Conservation (phyloP, 2,329 filamentous ascomycete genomes). For the Colletotrichum plurivorum region DNA sequence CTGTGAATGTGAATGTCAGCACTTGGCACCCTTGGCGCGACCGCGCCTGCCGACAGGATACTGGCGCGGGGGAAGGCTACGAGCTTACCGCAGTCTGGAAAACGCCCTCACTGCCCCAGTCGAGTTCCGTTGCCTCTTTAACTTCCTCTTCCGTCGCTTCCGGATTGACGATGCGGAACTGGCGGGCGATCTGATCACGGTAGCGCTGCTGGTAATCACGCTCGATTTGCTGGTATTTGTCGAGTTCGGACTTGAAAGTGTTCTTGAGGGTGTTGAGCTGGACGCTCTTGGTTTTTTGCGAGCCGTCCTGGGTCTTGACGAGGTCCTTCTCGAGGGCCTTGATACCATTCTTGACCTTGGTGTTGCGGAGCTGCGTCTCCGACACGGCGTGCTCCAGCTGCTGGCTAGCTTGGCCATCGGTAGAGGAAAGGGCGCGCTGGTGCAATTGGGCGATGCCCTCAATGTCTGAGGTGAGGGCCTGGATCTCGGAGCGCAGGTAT, state of each 20-base stretch:
- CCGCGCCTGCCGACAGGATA: background rate
- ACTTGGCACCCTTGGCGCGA: background rate
- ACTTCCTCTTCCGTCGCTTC: conserved; percentile 83
- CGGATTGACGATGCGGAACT: conserved; percentile 86
- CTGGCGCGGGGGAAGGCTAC: background rate
- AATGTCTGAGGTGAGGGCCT: conserved; percentile 75
- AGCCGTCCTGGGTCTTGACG: conserved; percentile 71
- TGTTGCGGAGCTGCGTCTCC: conserved; percentile 80
- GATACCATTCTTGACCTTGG: conserved; percentile 84
- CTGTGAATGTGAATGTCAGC: conserved; percentile 56
- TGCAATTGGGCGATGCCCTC: conserved; percentile 78
- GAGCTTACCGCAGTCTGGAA: conserved; percentile 84
- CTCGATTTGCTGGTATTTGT: conserved; percentile 80
- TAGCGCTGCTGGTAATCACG: conserved; percentile 78
- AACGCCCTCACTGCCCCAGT: conserved; percentile 84
- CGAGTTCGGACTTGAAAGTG: conserved; percentile 79
- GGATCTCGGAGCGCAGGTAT: conserved; percentile 77
- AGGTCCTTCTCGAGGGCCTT: conserved; percentile 81
- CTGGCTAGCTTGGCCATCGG: conserved; percentile 68
- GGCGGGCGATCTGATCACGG: conserved; percentile 82
- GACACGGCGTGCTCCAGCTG: conserved; percentile 78
- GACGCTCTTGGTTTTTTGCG: conserved; percentile 76
- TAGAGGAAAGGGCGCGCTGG: conserved; percentile 78
- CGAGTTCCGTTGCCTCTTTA: conserved; percentile 75
- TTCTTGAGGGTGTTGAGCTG: conserved; percentile 79